Evolutionary conservation across 2,329 filamentous ascomycete species (phyloP).

Genomic region (Lasiodiplodia theobromae): DNA sequence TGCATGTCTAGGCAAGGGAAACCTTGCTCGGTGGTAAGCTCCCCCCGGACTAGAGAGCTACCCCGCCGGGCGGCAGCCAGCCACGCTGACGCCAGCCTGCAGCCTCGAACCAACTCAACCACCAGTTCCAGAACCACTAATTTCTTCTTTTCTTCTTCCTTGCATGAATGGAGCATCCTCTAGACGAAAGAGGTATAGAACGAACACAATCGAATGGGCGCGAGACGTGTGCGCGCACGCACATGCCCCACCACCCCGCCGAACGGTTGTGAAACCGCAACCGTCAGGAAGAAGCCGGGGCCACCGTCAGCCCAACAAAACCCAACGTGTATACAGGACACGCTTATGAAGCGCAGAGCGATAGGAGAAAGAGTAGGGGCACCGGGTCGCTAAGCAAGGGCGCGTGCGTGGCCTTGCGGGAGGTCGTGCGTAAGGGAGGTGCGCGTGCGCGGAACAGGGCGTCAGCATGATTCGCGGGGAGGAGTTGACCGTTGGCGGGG

Average conservation of each 20-base stretch:
- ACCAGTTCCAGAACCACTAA: background rate
- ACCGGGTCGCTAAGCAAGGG: background rate
- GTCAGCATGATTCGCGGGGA: background rate
- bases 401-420: background rate
- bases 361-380: background rate
- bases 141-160: background rate
- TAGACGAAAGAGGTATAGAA: background rate
- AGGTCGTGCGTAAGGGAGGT: constrained; percentile 1
- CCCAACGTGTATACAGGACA: background rate
- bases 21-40: background rate
- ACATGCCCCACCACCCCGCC: background rate
- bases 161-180: background rate
- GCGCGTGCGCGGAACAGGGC: background rate
- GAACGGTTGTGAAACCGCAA: background rate
- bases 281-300: background rate
- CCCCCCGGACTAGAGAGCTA: background rate
- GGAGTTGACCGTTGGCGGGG: background rate
- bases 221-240: background rate
- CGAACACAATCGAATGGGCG: background rate
- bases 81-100: background rate
- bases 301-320: background rate
- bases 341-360: background rate
- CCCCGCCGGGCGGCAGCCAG: background rate
- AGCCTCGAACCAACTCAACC: background rate
- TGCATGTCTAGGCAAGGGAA: too few relatives aligned